These are phyloP conservation scores for Erodium chrysanthum DNA, from an alignment of 441 rosid species.

Conservation along the genomic window DNA sequence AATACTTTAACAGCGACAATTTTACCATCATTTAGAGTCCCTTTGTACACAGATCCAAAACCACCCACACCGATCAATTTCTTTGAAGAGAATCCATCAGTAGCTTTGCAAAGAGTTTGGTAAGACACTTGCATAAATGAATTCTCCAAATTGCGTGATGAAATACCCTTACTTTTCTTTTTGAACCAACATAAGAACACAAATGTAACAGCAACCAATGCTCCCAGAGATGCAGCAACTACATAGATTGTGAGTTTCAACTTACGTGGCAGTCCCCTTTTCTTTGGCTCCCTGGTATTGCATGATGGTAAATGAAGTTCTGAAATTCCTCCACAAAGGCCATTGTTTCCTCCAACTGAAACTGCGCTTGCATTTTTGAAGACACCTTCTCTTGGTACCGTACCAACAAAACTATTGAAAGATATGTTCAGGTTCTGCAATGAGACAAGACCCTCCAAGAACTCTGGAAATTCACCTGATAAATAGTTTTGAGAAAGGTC, in stretches of 20 bases:
- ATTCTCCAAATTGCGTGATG: not conserved
- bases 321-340: constrained; percentile 26
- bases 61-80: constrained; percentile 11
- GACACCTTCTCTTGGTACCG: constrained; percentile 19
- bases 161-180: constrained; percentile 2
- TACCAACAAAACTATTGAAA: constrained; percentile 20
- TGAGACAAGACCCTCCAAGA: not conserved
- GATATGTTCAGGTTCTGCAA: constrained; percentile 17
- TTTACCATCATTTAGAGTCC: constrained; percentile 3
- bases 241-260: not conserved
- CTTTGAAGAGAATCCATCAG: constrained; percentile 2
- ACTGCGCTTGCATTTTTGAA: constrained; percentile 22
- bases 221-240: not conserved
- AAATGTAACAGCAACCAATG: not conserved
- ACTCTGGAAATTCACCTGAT: constrained; percentile 20
- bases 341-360: constrained; percentile 16
- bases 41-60: constrained; percentile 15
- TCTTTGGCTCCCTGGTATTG: not conserved
- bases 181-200: not conserved
- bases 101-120: constrained; percentile 9
- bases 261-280: not conserved
- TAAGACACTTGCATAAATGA: not conserved
- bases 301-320: constrained; percentile 19
- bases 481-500: constrained; percentile 24
- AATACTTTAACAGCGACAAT: constrained; percentile 14